Base-by-base conservation (phyloP, 2,329 filamentous ascomycete species). In the Claviceps quebecensis region DNA sequence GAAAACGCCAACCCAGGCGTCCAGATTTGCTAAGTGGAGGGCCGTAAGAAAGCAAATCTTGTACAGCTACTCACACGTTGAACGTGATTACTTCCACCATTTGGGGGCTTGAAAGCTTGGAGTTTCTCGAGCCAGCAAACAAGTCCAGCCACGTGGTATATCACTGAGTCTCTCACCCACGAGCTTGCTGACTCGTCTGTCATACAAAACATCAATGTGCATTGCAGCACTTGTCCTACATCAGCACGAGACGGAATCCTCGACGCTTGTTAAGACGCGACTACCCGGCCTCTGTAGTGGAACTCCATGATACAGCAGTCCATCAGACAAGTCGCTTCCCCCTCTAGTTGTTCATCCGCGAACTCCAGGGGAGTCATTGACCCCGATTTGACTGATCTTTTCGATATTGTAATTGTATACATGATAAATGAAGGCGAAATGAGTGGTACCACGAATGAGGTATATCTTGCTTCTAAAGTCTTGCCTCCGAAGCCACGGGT, bases 221-320 rank as follows among this genome's bases (percentile, higher is more conserved):
- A 29, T 38, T 22, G 49, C 43, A 50, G 17, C 41, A 41, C 23
- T 34, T 34, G 43, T 50, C 36, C 17, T 8, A 50, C 49, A 50
- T 40, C 34, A 22, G 50, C 38, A 45, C 23, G 11, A 37, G 38
- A 48, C 45, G 39, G 29, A 40, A 40, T 48, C 50, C 45, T 48
- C 40, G 45, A 23, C 51, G 51, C 49, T 52, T 52, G 47, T 50
- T 47, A 52, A 26, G n/a, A 52, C 44, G 51, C 43, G 44, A 38
- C 47, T 52, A 52, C 47, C 51, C 51, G 51, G 14, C 9, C 36
- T 19, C 41, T 37, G 38, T 36, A 39, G 39, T 52, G 43, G 36
- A 49, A 49, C 36, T 50, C 43, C 19, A 45, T 39, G 16, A 16
- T 38, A 52, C 47, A 17, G 23, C 47, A 47, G 13, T 14, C 44